Evolutionary conservation across 345 rosid species (phyloP).

Genomic region (Ceriops zippeliana): DNA sequence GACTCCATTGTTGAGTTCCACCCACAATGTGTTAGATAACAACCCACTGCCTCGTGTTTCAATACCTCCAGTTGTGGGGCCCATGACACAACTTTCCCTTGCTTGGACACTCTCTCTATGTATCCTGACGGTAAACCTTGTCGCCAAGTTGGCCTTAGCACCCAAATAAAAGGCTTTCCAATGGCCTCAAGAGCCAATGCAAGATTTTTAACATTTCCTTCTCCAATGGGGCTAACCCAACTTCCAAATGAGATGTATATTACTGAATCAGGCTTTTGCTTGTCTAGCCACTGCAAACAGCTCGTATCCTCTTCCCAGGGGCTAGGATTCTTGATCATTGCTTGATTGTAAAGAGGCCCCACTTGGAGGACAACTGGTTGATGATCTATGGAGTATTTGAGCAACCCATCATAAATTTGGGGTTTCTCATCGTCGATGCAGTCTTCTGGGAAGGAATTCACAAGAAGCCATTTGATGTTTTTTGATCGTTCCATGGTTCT

Average conservation of each 20-base stretch:
- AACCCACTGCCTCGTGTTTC: slow-evolving; percentile 44
- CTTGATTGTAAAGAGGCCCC: slow-evolving; percentile 42
- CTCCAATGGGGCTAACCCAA: slow-evolving; percentile 78
- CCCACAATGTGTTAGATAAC: slow-evolving; percentile 75
- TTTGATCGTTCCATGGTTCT: slow-evolving; percentile 48
- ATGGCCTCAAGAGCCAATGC: slow-evolving; percentile 41
- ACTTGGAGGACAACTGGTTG: slow-evolving; percentile 36
- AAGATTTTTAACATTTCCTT: slow-evolving; percentile 32
- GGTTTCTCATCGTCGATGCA: not conserved
- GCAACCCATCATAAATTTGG: not conserved
- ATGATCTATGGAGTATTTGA: not conserved
- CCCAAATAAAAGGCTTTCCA: slow-evolving; percentile 64
- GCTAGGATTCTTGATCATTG: slow-evolving; percentile 38
- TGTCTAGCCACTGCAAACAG: slow-evolving; percentile 62
- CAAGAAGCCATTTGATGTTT: slow-evolving; percentile 52
- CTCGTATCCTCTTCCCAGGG: slow-evolving; percentile 62
- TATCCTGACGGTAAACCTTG: slow-evolving; percentile 54
- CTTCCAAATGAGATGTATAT: slow-evolving; percentile 75
- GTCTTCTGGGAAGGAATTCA: slow-evolving; percentile 61
- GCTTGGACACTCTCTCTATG: slow-evolving; percentile 33
- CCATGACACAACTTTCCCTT: slow-evolving; percentile 63
- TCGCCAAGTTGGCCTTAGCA: slow-evolving; percentile 45
- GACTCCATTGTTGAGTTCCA: slow-evolving; percentile 89
- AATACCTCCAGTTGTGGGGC: slow-evolving; percentile 65
- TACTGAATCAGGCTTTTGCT: slow-evolving; percentile 47